These are phyloP conservation scores for Cryptococcus wingfieldii DNA, from an alignment of 1,284 basidiomycete species.

Conservation along the genomic window DNA sequence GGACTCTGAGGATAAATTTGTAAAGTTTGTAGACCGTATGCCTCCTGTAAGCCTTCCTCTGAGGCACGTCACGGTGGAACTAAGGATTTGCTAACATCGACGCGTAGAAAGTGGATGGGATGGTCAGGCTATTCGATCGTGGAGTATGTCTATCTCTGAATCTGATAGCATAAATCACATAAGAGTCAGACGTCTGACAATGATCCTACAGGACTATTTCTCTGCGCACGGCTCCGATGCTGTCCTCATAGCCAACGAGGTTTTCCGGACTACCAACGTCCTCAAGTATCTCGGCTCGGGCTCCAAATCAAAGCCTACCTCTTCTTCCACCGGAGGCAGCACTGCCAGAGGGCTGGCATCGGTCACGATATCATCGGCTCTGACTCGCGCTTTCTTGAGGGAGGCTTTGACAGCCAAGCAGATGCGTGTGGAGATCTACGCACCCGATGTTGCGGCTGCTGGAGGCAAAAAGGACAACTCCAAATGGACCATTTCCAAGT, in stretches of 20 bases:
- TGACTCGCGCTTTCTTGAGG: slow-evolving; percentile 81
- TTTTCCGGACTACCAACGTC: slow-evolving; percentile 63
- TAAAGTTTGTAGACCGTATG: slow-evolving; percentile 65
- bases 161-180: neutral
- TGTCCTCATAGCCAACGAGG: slow-evolving; percentile 74
- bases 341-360: slow-evolving; percentile 59
- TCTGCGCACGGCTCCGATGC: slow-evolving; percentile 87
- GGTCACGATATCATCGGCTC: slow-evolving; percentile 70
- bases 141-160: slow-evolving; percentile 32
- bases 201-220: slow-evolving; percentile 65
- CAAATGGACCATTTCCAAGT: slow-evolving; percentile 72
- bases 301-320: slow-evolving; percentile 24
- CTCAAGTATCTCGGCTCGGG: slow-evolving; percentile 66
- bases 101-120: slow-evolving; percentile 51
- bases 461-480: slow-evolving; percentile 61
- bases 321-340: slow-evolving; percentile 20
- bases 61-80: neutral
- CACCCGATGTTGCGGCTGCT: slow-evolving; percentile 61
- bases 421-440: slow-evolving; percentile 91
- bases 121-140: slow-evolving; percentile 79
- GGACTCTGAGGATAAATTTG: slow-evolving; percentile 68
- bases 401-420: slow-evolving; percentile 88
- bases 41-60: slow-evolving; percentile 44
- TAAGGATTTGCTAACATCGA: neutral
- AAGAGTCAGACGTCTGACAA: neutral